phyloP scores from a whole-genome alignment of 352 stramenopile genomes.

The Albugo candida region DNA sequence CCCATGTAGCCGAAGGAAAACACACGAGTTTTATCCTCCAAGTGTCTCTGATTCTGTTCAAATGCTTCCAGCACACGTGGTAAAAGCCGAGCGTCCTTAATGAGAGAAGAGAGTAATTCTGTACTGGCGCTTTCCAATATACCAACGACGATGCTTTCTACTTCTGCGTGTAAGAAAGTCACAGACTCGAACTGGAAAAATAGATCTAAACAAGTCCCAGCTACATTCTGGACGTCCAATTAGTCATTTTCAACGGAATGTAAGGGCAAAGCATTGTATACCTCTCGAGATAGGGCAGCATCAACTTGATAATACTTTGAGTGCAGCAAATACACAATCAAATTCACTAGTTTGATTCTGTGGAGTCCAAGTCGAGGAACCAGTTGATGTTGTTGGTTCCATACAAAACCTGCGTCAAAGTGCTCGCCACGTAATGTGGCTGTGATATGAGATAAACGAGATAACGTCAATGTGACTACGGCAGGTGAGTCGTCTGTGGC shows the following conservation, averaged over 20 bases:
- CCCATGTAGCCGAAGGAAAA: conserved; percentile 67
- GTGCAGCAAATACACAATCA: conserved; percentile 64
- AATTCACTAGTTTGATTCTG: conserved; percentile 59
- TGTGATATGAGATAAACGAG: conserved; percentile 7
- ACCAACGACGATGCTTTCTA: conserved; percentile 71
- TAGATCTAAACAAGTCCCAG: conserved; percentile 56
- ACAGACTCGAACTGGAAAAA: conserved; percentile 79
- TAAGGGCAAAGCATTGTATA: too few relatives aligned
- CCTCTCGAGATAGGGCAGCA: conserved; percentile 33
- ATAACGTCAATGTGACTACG: conserved; percentile 6
- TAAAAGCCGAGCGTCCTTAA: conserved; percentile 51
- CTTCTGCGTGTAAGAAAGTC: conserved; percentile 74
- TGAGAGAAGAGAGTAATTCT: conserved; percentile 49
- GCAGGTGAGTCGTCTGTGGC: conserved; percentile 34
- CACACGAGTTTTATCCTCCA: conserved; percentile 33
- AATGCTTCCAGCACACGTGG: conserved; percentile 55
- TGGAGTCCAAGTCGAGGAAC: conserved; percentile 51
- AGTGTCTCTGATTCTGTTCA: conserved; percentile 25
- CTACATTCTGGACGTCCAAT: conserved; percentile 13
- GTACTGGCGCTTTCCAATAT: conserved; percentile 63
- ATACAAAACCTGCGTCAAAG: conserved; percentile 39
- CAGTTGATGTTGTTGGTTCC: conserved; percentile 53
- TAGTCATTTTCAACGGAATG: too few relatives aligned
- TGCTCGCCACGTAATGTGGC: conserved; percentile 35
- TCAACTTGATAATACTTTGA: conserved; percentile 73